Conservation (phyloP, 306 rosid species). For the Pyrus bretschneideri region DNA sequence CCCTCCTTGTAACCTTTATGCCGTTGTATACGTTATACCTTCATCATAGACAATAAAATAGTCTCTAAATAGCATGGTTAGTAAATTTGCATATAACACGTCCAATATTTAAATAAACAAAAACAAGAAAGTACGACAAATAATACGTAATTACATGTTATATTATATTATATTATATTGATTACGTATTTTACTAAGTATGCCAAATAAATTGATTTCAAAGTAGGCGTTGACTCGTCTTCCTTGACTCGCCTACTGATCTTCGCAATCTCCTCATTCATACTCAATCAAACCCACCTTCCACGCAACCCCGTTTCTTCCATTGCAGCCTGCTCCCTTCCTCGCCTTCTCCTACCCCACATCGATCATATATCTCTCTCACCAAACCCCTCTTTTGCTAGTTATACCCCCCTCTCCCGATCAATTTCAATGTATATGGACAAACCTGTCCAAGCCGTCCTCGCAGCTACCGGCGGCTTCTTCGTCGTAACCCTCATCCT, state of each 20-base stretch:
- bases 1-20: too few relatives aligned
- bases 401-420: not conserved
- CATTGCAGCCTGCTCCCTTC: not conserved
- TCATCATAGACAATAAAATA: too few relatives aligned
- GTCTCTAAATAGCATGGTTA: too few relatives aligned
- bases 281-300: not conserved
- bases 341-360: not conserved
- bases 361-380: not conserved
- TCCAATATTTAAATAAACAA: too few relatives aligned
- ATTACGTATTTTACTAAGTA: too few relatives aligned
- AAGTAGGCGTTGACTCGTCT: not conserved
- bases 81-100: too few relatives aligned
- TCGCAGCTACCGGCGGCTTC: slow-evolving; percentile 54
- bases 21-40: too few relatives aligned
- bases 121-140: too few relatives aligned
- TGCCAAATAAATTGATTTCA: not conserved
- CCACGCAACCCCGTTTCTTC: not conserved
- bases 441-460: not conserved
- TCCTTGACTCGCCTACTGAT: not conserved
- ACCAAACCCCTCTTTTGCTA: not conserved
- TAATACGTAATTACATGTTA: too few relatives aligned
- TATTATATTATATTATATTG: too few relatives aligned
- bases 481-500: slow-evolving; percentile 33
- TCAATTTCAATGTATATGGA: slow-evolving; percentile 12
- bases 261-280: not conserved